Base-by-base conservation (phyloP, 2,329 filamentous ascomycete species). In the Nigrospora osmanthi region DNA sequence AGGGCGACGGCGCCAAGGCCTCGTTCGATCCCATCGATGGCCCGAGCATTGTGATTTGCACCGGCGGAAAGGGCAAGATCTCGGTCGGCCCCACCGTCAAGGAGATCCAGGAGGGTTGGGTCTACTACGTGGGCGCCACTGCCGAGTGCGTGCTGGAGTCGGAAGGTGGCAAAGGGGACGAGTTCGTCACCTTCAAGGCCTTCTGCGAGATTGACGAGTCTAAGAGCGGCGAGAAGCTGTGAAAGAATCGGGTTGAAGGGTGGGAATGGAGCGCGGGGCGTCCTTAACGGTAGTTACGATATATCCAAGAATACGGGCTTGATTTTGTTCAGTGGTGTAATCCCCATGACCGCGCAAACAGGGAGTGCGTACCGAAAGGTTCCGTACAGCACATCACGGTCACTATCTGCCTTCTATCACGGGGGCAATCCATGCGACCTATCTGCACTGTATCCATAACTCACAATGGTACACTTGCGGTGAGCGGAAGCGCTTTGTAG, bases 41-140 rank as follows among this genome's bases (percentile, higher is more conserved):
- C 0, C 93, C 93, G 0, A 95, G 89, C 62, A 89, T 98, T 55
- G 66, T 97, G 52, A 93, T 98, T 49, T 95, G 89, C 68, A 97
- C 91, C 0, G 72, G 75, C 37, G 93, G 93, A 12, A 76, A 76
- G 51, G 93, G 93, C 16, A 89, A 75, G 55, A 91, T 98, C 50
- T 83, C 81, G 6, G 89, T 97, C 0, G 91, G 91, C 0, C 78
- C 85, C 1, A 95, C 89, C 63, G 80, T 75, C 6, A 81, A 91
- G 62, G 81, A 87, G 55, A 71, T 89, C 39, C 76, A 80, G 62
- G 76, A 83, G 57, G 87, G 87, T 0, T 82, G 83, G 58, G 83
- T 90, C 30, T 90, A 80, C 64, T 91, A 90, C 58, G 87, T 96
- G 4, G 93, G 93, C 2, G 86, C 93, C 3, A 90, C 86, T 15